Evolutionary conservation across 2,329 filamentous ascomycete species (phyloP).

Genomic region (Cladosporium sp.): DNA sequence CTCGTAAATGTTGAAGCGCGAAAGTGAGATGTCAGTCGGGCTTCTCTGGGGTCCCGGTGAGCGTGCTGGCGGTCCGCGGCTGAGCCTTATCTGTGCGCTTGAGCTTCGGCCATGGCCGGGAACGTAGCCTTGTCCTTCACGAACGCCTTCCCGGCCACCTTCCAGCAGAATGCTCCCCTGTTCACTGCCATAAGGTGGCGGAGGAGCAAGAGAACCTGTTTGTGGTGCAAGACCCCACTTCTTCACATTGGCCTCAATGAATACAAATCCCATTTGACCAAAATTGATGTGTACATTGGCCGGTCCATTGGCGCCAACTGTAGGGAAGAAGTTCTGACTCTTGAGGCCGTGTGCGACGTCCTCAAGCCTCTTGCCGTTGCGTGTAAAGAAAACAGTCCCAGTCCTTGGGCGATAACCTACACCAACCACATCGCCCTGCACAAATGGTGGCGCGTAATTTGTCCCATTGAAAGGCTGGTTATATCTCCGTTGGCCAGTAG

Average conservation of each 20-base stretch:
- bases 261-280: conserved; percentile 96
- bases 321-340: conserved; percentile 94
- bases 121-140: conserved; percentile 57
- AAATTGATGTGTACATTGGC: conserved; percentile 95
- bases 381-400: conserved; percentile 95
- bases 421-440: conserved; percentile 94
- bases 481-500: conserved; percentile 79
- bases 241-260: conserved; percentile 99
- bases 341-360: conserved; percentile 93
- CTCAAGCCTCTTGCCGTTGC: conserved; percentile 95
- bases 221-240: conserved; percentile 98
- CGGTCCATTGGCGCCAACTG: conserved; percentile 92
- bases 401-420: conserved; percentile 94
- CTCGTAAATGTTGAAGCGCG: conserved; percentile 19
- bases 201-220: conserved; percentile 90
- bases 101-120: conserved; percentile 72
- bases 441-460: conserved; percentile 77
- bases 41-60: conserved; percentile 88
- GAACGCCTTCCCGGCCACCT: conserved; percentile 63
- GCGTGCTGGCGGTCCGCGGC: conserved; percentile 63
- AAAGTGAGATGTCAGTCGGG: conserved; percentile 75
- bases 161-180: conserved; percentile 95
- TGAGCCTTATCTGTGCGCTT: conserved; percentile 75
- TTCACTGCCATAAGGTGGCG: conserved; percentile 94
- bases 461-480: conserved; percentile 88